phyloP scores from a whole-genome alignment of 2,329 filamentous ascomycete species.

The Ophiobolus disseminans region DNA sequence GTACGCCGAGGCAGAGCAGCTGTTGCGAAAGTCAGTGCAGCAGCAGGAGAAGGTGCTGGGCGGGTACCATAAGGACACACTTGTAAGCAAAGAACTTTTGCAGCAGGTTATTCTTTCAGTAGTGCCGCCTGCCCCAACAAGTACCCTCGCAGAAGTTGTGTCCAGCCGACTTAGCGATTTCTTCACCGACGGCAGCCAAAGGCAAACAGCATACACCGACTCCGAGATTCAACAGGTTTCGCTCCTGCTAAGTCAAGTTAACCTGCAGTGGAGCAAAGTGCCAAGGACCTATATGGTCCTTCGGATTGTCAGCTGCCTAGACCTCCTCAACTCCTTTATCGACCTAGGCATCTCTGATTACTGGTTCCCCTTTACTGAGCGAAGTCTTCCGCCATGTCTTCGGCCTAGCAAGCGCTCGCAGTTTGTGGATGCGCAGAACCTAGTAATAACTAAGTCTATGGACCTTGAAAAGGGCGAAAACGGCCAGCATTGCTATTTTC shows the following conservation, averaged over 20 bases:
- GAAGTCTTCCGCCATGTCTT: constrained; percentile 21
- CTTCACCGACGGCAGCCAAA: neutral
- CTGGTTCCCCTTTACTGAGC: constrained; percentile 33
- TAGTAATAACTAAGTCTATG: constrained; percentile 35
- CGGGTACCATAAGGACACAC: constrained; percentile 1
- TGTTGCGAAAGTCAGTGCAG: constrained; percentile 1
- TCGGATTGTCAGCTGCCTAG: constrained; percentile 26
- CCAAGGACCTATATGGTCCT: constrained; percentile 38
- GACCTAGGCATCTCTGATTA: constrained; percentile 31
- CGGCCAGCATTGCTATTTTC: constrained; percentile 33
- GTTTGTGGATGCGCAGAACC: constrained; percentile 27
- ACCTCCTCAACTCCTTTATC: constrained; percentile 32
- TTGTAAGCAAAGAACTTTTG: constrained; percentile 5
- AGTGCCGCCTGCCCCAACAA: neutral
- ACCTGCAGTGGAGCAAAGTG: constrained; percentile 19
- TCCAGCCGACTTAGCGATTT: constrained; percentile 1
- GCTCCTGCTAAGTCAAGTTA: constrained; percentile 7
- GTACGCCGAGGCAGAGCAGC: constrained; percentile 8
- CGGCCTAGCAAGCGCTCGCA: too few species aligned
- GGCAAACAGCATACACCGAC: neutral
- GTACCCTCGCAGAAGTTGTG: neutral
- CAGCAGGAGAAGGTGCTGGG: constrained; percentile 3
- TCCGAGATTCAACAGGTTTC: constrained; percentile 11
- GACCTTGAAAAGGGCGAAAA: constrained; percentile 34
- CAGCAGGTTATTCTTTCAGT: neutral